Base-by-base conservation (phyloP, 768 basidiomycete genomes). In the Punctularia strigosozonata region DNA sequence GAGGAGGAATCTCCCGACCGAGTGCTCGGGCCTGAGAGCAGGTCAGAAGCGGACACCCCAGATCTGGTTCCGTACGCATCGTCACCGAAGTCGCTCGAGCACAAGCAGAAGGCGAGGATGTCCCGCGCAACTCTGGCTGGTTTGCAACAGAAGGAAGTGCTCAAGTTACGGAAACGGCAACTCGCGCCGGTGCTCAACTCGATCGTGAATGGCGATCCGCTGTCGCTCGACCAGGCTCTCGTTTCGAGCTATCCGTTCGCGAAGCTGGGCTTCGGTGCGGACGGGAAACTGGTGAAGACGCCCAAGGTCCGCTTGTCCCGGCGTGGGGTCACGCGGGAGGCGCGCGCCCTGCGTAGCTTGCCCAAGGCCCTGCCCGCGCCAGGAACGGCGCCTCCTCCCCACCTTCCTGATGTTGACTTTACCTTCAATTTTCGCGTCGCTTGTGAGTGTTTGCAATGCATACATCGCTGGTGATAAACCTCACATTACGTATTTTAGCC, bases 151-250 rank as follows among this genome's bases (percentile, higher is more conserved):
- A 88, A 88, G 56, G 80, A 85, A 44, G 61, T 80, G 53, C 63
- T 86, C 47, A 77, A 69, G 56, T 66, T 60, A 40, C 63, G 82
- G 46, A 81, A 79, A 53, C 68, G 76, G 37, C 82, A 85, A 58
- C 63, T 89, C 31, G 75, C 74, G 12, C 70, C 75, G 3, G 76
- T 83, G 18, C 66, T 87, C 35, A 79, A 78, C 15, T 73, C 76
- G 19, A 54, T 80, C 39, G 73, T 80, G 6, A 68, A 71, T 47
- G 74, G 74, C 14, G 78, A 85, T 56, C 72, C 77, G 12, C 64
- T 86, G 31, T 81, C 82, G 25, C 62, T 88, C 21, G 85, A 89
- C 52, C 80, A 80, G 55, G 86, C 85, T 20, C 61, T 89, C 32
- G 76, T 77, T 26, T 69, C 68, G 10, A 54, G 46, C 43, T 58